Evolutionary conservation across 805 yeast genomes (phyloP), one percentile per base, ranked within the genome.

Genomic region (Danielia reshetovae): DNA sequence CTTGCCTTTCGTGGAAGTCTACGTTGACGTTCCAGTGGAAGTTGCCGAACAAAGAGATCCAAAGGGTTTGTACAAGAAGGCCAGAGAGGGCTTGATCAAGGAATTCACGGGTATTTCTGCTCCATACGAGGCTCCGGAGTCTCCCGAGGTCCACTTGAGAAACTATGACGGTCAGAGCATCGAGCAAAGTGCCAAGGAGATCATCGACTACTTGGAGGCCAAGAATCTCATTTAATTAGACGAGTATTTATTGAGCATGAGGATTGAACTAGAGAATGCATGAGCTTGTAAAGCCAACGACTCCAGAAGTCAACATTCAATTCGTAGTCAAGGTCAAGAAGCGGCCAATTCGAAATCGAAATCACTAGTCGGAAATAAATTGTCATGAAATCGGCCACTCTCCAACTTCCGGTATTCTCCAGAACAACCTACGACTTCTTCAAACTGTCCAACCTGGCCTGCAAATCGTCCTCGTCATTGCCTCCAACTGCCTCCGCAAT

Each of bases 21-120:
- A 67, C 48, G 90, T 89, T 24, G 96, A 89, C 59, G 97, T 88
- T 29, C 97, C 97, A 23, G 72, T 90, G 33, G 88, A 82, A 53
- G 87, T 90, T 43, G 97, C 97, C 32, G 97, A 90, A 70, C 75
- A 86, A 62, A 85, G 97, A 68, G 97, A 90, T 62, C 97, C 97
- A 45, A 90, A 90, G 70, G 97, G 97, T 9, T 70, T 90, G 48
- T 90, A 90, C 71, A 88, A 88, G 65, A 90, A 90, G 74, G 97
- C 97, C 12, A 79, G 97, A 61, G 93, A 88, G 54, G 97, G 97
- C 23, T 68, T 83, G 42, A 89, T 89, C 60, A 85, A 85, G 64
- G 95, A 89, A 56, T 89, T 89, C 68, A 89, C 97, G 11, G 97
- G 97, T 38, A 83, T 89, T 38, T 80, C 88, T 45, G 97, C 96